phyloP scores from a whole-genome alignment of 352 stramenopile genomes.

The Pythium dissimile region DNA sequence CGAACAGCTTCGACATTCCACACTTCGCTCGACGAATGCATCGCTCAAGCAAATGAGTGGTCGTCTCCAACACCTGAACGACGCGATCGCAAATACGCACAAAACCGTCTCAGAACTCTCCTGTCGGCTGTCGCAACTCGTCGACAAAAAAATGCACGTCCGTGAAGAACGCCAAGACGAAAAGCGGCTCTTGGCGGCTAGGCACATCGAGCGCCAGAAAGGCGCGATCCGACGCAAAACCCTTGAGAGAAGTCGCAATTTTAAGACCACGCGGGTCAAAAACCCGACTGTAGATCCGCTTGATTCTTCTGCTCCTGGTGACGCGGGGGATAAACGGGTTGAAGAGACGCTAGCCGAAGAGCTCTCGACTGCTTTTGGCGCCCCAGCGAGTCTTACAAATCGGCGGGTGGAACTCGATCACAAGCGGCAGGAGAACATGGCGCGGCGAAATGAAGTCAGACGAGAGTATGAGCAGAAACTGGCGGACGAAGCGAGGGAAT shows the following conservation, averaged over 20 bases:
- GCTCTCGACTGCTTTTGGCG: background rate
- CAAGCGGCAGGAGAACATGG: slow-evolving; percentile 22
- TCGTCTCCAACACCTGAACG: background rate
- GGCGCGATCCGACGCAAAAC: slow-evolving; percentile 27
- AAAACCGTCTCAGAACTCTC: background rate
- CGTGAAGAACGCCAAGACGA: slow-evolving; percentile 23
- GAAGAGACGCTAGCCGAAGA: background rate
- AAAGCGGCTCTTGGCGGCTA: slow-evolving; percentile 6
- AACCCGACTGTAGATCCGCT: too few relatives aligned
- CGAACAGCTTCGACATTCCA: slow-evolving; percentile 11
- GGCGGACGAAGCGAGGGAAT: slow-evolving; percentile 11
- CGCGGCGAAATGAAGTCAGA: slow-evolving; percentile 1
- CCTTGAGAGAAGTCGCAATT: slow-evolving; percentile 14
- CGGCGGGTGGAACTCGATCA: slow-evolving; percentile 17
- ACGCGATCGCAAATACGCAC: background rate
- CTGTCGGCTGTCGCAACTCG: slow-evolving; percentile 12
- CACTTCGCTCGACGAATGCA: background rate
- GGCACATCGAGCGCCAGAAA: background rate
- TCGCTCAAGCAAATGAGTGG: background rate
- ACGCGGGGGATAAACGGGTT: background rate
- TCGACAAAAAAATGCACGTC: slow-evolving; percentile 13
- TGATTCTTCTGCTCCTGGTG: background rate
- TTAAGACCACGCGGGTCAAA: slow-evolving; percentile 10
- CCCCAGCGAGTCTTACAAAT: background rate
- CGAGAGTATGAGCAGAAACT: slow-evolving; percentile 11